phyloP scores from a whole-genome alignment of 1,284 basidiomycete species.

The Cerioporus squamosus region DNA sequence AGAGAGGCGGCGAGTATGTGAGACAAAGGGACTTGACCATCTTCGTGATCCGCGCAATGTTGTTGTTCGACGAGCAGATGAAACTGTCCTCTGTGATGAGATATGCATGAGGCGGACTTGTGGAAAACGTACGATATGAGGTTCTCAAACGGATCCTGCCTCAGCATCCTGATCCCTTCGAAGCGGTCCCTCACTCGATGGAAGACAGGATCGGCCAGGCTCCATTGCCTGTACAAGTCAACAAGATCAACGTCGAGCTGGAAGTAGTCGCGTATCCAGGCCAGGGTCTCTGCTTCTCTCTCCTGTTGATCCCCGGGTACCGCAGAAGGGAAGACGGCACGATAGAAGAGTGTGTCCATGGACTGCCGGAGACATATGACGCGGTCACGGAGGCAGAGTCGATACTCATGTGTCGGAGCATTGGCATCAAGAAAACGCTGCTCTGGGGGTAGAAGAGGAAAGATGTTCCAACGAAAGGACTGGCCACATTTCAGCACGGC shows the following conservation, averaged over 20 bases:
- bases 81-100: conserved; percentile 59
- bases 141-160: conserved; percentile 97
- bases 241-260: conserved; percentile 81
- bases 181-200: conserved; percentile 64
- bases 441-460: conserved; percentile 41
- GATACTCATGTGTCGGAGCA: conserved; percentile 61
- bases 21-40: conserved; percentile 82
- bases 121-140: conserved; percentile 78
- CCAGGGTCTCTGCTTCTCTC: conserved; percentile 58
- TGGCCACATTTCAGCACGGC: conserved; percentile 81
- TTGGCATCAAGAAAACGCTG: conserved; percentile 14
- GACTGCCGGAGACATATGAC: conserved; percentile 85
- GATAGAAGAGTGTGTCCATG: conserved; percentile 69
- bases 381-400: conserved; percentile 77
- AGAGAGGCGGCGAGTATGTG: conserved; percentile 70
- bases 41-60: conserved; percentile 89
- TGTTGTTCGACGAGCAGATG: conserved; percentile 98
- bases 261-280: conserved; percentile 90
- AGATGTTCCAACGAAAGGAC: conserved; percentile 78
- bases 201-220: conserved; percentile 77
- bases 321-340: conserved; percentile 55
- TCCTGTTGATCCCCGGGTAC: conserved; percentile 10
- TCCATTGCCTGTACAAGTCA: conserved; percentile 84
- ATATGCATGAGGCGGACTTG: neutral
- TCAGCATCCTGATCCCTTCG: conserved; percentile 73